phyloP scores from a whole-genome alignment of 352 stramenopile genomes.

The Thalassiosira sp. region DNA sequence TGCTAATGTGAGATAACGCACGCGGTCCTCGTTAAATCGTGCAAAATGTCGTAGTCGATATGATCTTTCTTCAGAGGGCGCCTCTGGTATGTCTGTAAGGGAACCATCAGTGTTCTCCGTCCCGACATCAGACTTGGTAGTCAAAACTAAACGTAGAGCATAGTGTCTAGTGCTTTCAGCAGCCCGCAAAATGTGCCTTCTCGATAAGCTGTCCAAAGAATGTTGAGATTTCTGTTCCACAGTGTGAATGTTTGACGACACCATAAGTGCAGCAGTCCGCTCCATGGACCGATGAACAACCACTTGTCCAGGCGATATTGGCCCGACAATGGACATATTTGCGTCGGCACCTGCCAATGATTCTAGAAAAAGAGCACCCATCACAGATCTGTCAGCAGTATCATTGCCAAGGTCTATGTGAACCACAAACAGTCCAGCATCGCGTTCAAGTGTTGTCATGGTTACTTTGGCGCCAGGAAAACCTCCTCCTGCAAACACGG shows the following conservation, averaged over 20 bases:
- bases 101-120: neutral
- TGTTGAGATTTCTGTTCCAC: slow-evolving; percentile 11
- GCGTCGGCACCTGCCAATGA: slow-evolving; percentile 21
- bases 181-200: slow-evolving; percentile 34
- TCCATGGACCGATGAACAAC: slow-evolving; percentile 47
- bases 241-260: slow-evolving; percentile 41
- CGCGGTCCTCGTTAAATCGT: slow-evolving; percentile 22
- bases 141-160: slow-evolving; percentile 42
- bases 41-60: slow-evolving; percentile 47
- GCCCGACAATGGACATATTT: slow-evolving; percentile 33
- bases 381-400: slow-evolving; percentile 4
- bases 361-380: slow-evolving; percentile 46
- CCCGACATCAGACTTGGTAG: slow-evolving; percentile 8
- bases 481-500: slow-evolving; percentile 33
- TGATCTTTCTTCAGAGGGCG: slow-evolving; percentile 41
- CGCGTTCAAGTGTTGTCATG: slow-evolving; percentile 41
- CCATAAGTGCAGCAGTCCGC: slow-evolving; percentile 43
- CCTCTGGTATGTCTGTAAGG: slow-evolving; percentile 15
- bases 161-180: slow-evolving; percentile 39
- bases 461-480: slow-evolving; percentile 26
- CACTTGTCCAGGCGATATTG: slow-evolving; percentile 33
- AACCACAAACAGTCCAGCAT: slow-evolving; percentile 37
- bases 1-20: slow-evolving; percentile 41
- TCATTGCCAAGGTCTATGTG: slow-evolving; percentile 54
- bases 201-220: slow-evolving; percentile 27